Percentiles rank a stretch among this genome's conserved stretches.
phyloP scores from a whole-genome alignment of 257 asterid genomes.

The Solanum corneliomulleri region DNA sequence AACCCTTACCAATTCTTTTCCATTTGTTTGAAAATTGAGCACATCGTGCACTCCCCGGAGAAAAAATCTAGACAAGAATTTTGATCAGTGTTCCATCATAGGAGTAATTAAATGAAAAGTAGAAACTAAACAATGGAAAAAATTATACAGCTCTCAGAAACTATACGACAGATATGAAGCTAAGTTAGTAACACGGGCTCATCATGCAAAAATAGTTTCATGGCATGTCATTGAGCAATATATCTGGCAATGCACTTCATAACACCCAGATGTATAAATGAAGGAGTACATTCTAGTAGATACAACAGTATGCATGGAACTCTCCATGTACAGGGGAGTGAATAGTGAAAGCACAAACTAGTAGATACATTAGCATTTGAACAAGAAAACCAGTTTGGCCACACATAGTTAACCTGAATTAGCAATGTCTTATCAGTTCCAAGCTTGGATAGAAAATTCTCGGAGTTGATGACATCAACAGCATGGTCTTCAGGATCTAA shows the following conservation, averaged over 20 bases:
- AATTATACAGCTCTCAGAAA: background rate
- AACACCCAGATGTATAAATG: background rate
- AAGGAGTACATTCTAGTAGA: background rate
- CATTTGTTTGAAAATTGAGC: constrained; percentile 56
- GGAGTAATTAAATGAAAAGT: background rate
- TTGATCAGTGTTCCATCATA: background rate
- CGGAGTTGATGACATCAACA: constrained; percentile 33
- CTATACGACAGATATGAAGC: background rate
- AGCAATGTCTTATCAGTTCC: constrained; percentile 65
- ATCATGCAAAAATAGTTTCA: background rate
- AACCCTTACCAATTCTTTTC: constrained; percentile 64
- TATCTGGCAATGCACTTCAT: background rate
- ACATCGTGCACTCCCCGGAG: constrained; percentile 63
- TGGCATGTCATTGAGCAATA: background rate
- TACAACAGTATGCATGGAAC: background rate
- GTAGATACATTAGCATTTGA: background rate
- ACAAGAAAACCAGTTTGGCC: background rate
- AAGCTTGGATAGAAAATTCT: constrained; percentile 45
- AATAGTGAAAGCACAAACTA: background rate
- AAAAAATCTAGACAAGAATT: constrained; percentile 45
- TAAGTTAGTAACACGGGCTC: background rate
- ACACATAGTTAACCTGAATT: constrained; percentile 48
- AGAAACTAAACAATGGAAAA: background rate
- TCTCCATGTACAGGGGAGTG: background rate
- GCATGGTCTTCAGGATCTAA: constrained; percentile 42